Evolutionary conservation across 495 filamentous ascomycete species (phyloP), one percentile per base, ranked within the genome.

Genomic region (Saxophila tyrrhenica): DNA sequence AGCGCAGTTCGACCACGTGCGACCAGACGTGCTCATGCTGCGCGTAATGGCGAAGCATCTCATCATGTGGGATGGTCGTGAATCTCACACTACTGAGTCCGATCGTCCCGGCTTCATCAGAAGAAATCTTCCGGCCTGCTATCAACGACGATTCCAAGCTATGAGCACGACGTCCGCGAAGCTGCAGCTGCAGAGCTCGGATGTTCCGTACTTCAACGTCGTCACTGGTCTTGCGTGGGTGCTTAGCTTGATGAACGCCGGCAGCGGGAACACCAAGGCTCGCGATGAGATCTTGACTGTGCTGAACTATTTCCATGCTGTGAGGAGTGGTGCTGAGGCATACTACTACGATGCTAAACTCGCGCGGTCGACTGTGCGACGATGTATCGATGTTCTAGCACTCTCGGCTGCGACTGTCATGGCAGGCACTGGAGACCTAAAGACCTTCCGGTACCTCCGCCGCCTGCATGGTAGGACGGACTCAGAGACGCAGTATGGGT

Each of bases 191-290:
- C 77, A 73, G 43, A 91, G 83, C 56, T 77, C 85, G 38, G 85
- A 95, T 56, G 77, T 99, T 61, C 87, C 94, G 0, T 90, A 95
- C 67, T 91, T 87, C 71, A 94, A 95, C 56, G 95, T 97, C 43
- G 61, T 94, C 35, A 84, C 87, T 1, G 92, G 94, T 3, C 75
- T 99, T 20, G 92, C 89, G 57, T 87, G 94, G 63, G 78, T 84
- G 2, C 75, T 99, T 45, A 85, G 85, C 2, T 75, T 99, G 45
- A 84, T 85, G 32, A 92, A 82, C 70, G 87, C 92, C 16, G 92
- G 92, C n/a, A 92, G 84, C 7, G 86, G 84, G 1, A 74, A 85
- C 46, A 48, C 70, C 8, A 69, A 73, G 32, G 86, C 89, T 13
- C 80, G 88, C 42, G 86, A 95, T 66, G 70, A 96, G 21, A 71